A percentile compares a stretch with the other conserved stretches of the same genome.
Conservation (phyloP, 148 eudicot genomes). For the Camellia granthamiana region DNA sequence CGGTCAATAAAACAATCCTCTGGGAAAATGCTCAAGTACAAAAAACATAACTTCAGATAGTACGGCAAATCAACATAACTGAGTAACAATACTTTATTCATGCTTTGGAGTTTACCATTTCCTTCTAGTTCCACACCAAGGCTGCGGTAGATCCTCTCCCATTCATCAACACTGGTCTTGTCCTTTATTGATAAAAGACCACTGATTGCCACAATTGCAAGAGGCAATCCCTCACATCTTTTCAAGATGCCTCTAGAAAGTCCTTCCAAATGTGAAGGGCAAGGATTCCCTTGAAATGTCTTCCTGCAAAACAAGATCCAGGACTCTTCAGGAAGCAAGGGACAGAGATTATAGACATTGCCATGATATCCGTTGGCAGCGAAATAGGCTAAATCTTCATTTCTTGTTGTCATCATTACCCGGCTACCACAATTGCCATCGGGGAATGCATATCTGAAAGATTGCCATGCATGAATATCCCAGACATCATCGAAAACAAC, state of each 20-base stretch:
- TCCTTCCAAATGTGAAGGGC: too few species aligned
- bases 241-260: too few species aligned
- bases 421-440: constrained; percentile 18
- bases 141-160: not conserved
- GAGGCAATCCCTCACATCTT: not conserved
- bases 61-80: not conserved
- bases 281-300: too few species aligned
- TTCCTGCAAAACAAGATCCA: too few species aligned
- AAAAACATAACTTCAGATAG: not conserved
- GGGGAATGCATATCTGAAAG: constrained; percentile 5
- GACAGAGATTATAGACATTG: not conserved
- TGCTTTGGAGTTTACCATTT: not conserved
- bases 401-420: constrained; percentile 13
- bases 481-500: constrained; percentile 8
- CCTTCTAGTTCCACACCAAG: not conserved
- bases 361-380: constrained; percentile 1
- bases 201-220: constrained; percentile 21
- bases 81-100: not conserved
- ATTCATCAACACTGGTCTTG: not conserved
- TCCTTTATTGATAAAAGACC: constrained; percentile 1
- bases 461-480: constrained; percentile 9
- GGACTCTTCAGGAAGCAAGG: not conserved
- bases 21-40: constrained; percentile 15
- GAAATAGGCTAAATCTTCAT: constrained; percentile 6
- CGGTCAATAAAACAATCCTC: not conserved